Evolutionary conservation across 495 filamentous ascomycete genomes (phyloP), one percentile per base, ranked within the genome.

Genomic region (Penicillium cosmopolitanum): DNA sequence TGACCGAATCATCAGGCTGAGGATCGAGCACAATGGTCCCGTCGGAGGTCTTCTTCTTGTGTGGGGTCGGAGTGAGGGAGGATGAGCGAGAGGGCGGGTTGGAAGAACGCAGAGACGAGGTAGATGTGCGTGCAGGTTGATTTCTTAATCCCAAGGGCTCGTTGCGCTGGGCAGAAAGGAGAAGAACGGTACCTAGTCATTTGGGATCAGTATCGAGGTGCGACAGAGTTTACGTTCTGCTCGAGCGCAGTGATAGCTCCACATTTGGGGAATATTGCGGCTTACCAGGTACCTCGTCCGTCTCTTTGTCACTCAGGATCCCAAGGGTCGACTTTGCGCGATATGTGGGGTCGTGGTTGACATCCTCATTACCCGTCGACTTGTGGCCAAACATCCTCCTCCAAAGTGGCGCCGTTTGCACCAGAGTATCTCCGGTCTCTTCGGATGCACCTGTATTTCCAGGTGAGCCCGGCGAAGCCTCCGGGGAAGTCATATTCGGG

Each of bases 221-320:
- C 21, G 19, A 48, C 15, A 16, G 50, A 19, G 33, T 13, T 51
- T 38, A n/a, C 15, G n/a, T 28, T 25, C 25, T 19, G 10, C n/a
- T 35, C 21, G 23, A 50, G 8, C 5, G 47, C 6, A 50, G 18
- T 28, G 13, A 50, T 34, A 11, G 4, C 23, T 18, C 19, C 11
- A 0, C 13, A 25, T 12, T 36, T 2, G 4, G 4, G 31, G 34
- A 21, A 12, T 1, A 0, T 56, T 11, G n/a, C 53, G 34, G 74
- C 84, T 59, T 76, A 93, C 94, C 94, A 64, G 94, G 95, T 19
- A 98, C 95, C 77, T 96, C 91, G 38, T 96, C 90, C 0, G 94
- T 97, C 51, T 87, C 73, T 56, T 69, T 82, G 64, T 96, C 92
- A 68, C 92, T 93, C 36, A 97, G 70, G 18, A 98, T 88, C 38